Evolutionary conservation across 345 rosid genomes (phyloP), one percentile per base, ranked within the genome.

Genomic region (Murraya paniculata): DNA sequence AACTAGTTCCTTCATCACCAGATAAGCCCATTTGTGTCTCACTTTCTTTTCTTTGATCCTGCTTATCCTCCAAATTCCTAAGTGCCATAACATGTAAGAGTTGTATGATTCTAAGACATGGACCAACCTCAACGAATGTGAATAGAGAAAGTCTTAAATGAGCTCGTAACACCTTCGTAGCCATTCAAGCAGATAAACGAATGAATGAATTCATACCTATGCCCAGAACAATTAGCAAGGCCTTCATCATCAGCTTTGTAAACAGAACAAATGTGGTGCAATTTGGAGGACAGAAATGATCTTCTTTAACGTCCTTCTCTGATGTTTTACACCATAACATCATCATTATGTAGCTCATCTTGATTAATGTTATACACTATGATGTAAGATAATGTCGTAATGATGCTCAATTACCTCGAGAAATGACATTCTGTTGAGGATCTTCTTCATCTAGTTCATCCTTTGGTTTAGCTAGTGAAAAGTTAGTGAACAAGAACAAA

Each of bases 1-100:
- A 62, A 62, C 77, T 24, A 74, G 69, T 41, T 62, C 70, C 48
- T 62, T 62, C 77, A 74, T 74, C 22, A 74, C 56, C 68, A 36
- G 77, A 31, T 61, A 18, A 19, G 69, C 77, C 60, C 77, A 45
- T 50, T 48, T 62, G 69, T 74, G 77, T 61, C 67, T 62, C 14
- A 14, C 77, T 39, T 74, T 74, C 70, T 74, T 62, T 30, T 74
- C 45, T 28, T 7, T 22, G 25, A 74, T 62, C 19, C 21, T 28
- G 18, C 45, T 62, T 62, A 62, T 61, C 60, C 69, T 61, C 77
- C 27, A 45, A 41, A 62, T 61, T 18, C 77, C 77, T 74, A 30
- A 13, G 7, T 41, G 56, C 14, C 66, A 36, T 35, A 22, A 9
- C 39, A 30, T 38, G 39, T 36, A 36, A 67, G 4, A n/a, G 3